Base-by-base conservation (phyloP, 1,139 yeast species). In the Sugiyamaella castrensis region DNA sequence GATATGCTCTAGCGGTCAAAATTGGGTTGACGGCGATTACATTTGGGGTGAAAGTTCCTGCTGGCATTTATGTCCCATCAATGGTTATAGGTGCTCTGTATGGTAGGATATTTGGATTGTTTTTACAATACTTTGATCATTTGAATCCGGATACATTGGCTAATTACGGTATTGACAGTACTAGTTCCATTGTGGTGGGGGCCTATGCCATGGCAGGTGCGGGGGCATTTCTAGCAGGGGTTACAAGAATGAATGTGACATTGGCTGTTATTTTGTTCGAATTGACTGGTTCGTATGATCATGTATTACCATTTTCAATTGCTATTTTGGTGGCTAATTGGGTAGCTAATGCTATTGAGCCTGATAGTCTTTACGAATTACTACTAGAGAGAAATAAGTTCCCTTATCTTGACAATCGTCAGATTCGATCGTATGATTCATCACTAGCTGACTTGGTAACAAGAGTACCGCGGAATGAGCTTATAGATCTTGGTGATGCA, bases 191-290 rank as follows among this genome's bases (percentile, higher is more conserved):
- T 53, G 79, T 62, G 53, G 69, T 79, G 51, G 86, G 85, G 0
- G 77, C 80, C n/a, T 80, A 81, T 62, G 76, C 84, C 3, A 79
- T 80, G 80, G 80, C 80, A 1, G 77, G 82, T 8, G 85, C 85
- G 0, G 86, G 85, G 3, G 82, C 85, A 1, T 80, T 80, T 53
- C 78, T 80, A 81, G 86, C 85, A 0, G 86, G 86, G 1, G 80
- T 80, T 2, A 81, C 86, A 1, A 68, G 85, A 53, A 81, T 80
- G 86, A 80, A 80, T 51, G 77, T 81, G 37, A 79, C 85, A 1
- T 64, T 80, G 40, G 83, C 81, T 0, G 79, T 80, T 8, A 80
- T 81, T 45, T 61, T 80, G 50, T 80, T 81, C 61, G 86, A 80
- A 58, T 65, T 80, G 43, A 81, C 86, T 1, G 79, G 83, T 27